Base-by-base conservation (phyloP, 163 green algal species). In the Chlamydomonas reinhardtii region DNA sequence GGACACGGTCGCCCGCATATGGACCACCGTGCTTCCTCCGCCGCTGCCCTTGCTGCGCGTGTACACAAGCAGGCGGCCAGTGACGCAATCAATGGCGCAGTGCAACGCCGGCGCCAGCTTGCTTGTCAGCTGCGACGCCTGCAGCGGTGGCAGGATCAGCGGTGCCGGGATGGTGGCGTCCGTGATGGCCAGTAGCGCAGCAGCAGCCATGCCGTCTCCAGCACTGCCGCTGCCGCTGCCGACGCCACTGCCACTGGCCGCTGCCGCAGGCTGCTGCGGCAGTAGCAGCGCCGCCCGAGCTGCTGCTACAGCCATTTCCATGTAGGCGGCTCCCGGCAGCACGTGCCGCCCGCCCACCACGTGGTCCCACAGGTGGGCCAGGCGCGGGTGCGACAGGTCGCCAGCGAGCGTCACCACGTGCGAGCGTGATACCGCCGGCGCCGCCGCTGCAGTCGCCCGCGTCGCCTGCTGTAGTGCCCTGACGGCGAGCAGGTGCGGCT, bases 301-400 rank as follows among this genome's bases (percentile, higher is more conserved):
- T 19, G 66, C 64, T 59, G 85, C 75, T 31, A 74, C 84, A 24
- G 80, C 52, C n/a, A 29, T 19, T 64, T 98, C 96, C 59, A 98
- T 88, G 61, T 95, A 96, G 34, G 76, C 96, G 31, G 96, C 94
- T 0, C 94, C 95, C 14, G 96, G 95, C 2, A 98, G 52, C 14
- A 88, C 72, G 70, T 87, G 73, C 66, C 76, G 76, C 37, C 90
- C 90, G 11, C 73, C 86, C 0, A 98, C 95, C 9, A 85, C 48
- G 72, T 97, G 95, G 71, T 97, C 88, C 89, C 85, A 93, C 31
- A 97, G 76, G 75, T 89, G 94, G 1, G 91, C 75, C 48, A 96
- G 76, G 20, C 79, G 62, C 0, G 76, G 84, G 35, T 61, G 62
- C 6, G 48, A 59, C 74, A 91, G 86, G 73, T 82, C 75, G 29